Percentiles rank a stretch among this genome's conserved stretches.
Conservation (phyloP, 441 rosid species). For the Biscutella laevigata region DNA sequence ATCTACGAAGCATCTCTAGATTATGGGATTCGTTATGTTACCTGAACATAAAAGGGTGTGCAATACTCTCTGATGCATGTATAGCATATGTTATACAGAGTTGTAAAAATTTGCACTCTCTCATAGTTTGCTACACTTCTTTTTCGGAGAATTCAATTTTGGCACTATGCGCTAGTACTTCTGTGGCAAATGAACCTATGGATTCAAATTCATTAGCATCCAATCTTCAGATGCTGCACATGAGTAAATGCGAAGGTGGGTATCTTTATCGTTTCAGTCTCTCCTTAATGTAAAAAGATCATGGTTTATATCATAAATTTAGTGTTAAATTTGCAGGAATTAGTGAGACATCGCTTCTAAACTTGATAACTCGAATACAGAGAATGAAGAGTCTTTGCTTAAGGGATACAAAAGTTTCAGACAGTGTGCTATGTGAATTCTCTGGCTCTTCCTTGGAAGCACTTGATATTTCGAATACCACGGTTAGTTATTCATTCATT, state of each 20-base stretch:
- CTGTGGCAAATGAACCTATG: slow-evolving; percentile 24
- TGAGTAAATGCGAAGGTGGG: slow-evolving; percentile 71
- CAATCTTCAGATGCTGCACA: slow-evolving; percentile 58
- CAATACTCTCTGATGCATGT: slow-evolving; percentile 53
- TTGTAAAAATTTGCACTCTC: slow-evolving; percentile 44
- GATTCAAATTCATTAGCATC: slow-evolving; percentile 34
- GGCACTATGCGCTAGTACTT: slow-evolving; percentile 43
- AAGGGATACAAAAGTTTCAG: slow-evolving; percentile 51
- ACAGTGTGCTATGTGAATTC: slow-evolving; percentile 44
- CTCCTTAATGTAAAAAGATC: neutral
- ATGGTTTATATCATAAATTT: neutral
- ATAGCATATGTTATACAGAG: slow-evolving; percentile 44
- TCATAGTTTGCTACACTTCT: slow-evolving; percentile 63
- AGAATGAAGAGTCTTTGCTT: slow-evolving; percentile 56
- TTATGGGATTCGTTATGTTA: slow-evolving; percentile 42
- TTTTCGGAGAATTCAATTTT: slow-evolving; percentile 49
- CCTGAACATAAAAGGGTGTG: slow-evolving; percentile 68
- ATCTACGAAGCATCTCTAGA: slow-evolving; percentile 39
- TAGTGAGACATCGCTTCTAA: slow-evolving; percentile 35
- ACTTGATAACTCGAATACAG: slow-evolving; percentile 42
- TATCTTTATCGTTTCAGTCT: slow-evolving; percentile 17
- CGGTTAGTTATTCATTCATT: slow-evolving; percentile 34
- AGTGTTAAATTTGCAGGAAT: slow-evolving; percentile 38
- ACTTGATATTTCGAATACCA: slow-evolving; percentile 70
- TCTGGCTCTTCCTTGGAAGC: slow-evolving; percentile 59